A percentile compares a stretch with the other conserved stretches of the same genome.
Conservation (phyloP, 78 protist genomes). For the Dictyostelium firmibasis region DNA sequence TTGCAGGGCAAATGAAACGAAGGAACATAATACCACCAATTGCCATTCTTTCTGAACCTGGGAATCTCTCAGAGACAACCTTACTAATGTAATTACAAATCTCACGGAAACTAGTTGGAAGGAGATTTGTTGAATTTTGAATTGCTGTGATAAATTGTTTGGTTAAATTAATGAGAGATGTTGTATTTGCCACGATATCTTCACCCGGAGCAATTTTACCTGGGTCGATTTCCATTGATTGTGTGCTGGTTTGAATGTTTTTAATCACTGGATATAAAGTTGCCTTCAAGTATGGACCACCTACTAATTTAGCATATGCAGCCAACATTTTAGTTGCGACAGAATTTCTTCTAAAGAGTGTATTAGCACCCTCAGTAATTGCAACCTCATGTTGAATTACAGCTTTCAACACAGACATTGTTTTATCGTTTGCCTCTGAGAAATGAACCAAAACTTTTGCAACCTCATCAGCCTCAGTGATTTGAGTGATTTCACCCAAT, state of each 20-base stretch:
- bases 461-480: constrained; percentile 70
- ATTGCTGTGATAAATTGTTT: constrained; percentile 36
- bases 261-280: constrained; percentile 54
- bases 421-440: constrained; percentile 42
- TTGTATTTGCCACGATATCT: constrained; percentile 45
- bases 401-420: constrained; percentile 29
- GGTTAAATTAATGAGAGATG: background rate
- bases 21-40: constrained; percentile 82
- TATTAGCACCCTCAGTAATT: constrained; percentile 6
- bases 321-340: constrained; percentile 67
- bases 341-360: constrained; percentile 66
- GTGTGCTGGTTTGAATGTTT: background rate
- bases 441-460: constrained; percentile 60
- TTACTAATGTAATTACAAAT: constrained; percentile 36
- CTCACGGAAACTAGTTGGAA: constrained; percentile 42
- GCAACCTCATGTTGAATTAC: constrained; percentile 73
- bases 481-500: constrained; percentile 44
- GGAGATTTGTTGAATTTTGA: background rate
- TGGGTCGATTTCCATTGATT: constrained; percentile 75
- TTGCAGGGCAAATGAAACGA: constrained; percentile 71
- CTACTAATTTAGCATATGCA: constrained; percentile 49
- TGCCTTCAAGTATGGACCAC: constrained; percentile 52
- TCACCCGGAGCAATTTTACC: constrained; percentile 14
- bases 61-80: constrained; percentile 57
- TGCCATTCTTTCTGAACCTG: constrained; percentile 66